Evolutionary conservation across 2,329 filamentous ascomycete species (phyloP).

Genomic region (Aspergillus pseudoterreus): DNA sequence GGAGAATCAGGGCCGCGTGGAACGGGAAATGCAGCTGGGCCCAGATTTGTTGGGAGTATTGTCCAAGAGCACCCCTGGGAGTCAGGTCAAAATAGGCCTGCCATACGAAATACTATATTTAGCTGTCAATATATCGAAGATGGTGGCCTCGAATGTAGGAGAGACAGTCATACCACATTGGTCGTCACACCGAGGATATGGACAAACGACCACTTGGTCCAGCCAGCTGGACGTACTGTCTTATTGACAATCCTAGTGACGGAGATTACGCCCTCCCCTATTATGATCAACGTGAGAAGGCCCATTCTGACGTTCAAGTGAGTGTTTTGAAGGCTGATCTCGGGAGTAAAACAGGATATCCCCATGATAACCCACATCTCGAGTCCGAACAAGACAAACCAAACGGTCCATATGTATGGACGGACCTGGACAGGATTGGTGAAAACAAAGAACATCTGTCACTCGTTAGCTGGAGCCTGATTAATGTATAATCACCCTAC

Average conservation of each 20-base stretch:
- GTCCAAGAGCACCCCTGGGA: slow-evolving; percentile 48
- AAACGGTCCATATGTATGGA: slow-evolving; percentile 43
- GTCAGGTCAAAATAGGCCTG: slow-evolving; percentile 60
- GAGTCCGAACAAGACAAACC: slow-evolving; percentile 54
- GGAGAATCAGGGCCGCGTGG: slow-evolving; percentile 59
- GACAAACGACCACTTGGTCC: slow-evolving; percentile 39
- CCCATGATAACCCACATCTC: slow-evolving; percentile 53
- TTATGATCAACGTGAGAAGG: slow-evolving; percentile 62
- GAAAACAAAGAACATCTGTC: slow-evolving; percentile 35
- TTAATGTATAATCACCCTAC: slow-evolving; percentile 13
- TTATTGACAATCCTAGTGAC: slow-evolving; percentile 55
- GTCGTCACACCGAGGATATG: slow-evolving; percentile 36
- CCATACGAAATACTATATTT: slow-evolving; percentile 55
- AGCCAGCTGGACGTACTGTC: slow-evolving; percentile 38
- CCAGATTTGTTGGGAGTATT: slow-evolving; percentile 56
- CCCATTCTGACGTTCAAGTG: slow-evolving; percentile 63
- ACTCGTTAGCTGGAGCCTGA: slow-evolving; percentile 4
- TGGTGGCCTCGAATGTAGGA: neutral
- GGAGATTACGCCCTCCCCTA: slow-evolving; percentile 64
- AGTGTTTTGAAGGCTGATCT: slow-evolving; percentile 59
- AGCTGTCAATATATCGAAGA: slow-evolving; percentile 6
- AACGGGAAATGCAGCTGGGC: slow-evolving; percentile 57
- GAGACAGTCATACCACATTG: slow-evolving; percentile 29
- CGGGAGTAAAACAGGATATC: slow-evolving; percentile 53
- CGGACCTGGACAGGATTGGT: slow-evolving; percentile 16